Percentiles rank a stretch among this genome's conserved stretches.
These are phyloP conservation scores for Eucalyptus melliodora DNA, from an alignment of 345 rosid genomes.

Conservation along the genomic window DNA sequence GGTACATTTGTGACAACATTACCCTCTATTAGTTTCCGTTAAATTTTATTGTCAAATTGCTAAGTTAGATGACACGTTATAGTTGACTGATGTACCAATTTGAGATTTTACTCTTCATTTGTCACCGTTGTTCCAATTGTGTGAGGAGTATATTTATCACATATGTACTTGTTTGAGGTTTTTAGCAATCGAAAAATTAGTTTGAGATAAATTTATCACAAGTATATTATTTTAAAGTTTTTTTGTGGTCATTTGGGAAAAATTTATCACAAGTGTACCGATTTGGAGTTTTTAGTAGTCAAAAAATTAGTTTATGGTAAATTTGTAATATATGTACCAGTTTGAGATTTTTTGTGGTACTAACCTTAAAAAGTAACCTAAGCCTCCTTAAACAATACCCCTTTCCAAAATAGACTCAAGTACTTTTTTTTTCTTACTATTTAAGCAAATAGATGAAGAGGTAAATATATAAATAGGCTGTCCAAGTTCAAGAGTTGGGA, in stretches of 20 bases:
- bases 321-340: too few species aligned
- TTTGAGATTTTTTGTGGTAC: too few species aligned
- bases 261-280: accelerated
- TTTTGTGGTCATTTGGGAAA: too few species aligned
- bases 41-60: accelerated
- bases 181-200: too few species aligned
- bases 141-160: too few species aligned
- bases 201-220: too few species aligned
- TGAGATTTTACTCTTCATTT: too few species aligned
- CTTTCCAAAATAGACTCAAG: background rate
- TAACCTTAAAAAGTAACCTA: background rate
- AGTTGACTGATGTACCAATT: accelerated
- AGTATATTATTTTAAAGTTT: too few species aligned
- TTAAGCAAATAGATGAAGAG: background rate
- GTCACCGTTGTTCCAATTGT: too few species aligned
- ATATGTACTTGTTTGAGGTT: accelerated
- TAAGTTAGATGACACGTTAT: accelerated
- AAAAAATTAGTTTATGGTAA: too few species aligned
- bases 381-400: background rate
- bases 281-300: too few species aligned
- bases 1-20: accelerated
- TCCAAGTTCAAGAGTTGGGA: too few species aligned
- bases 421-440: background rate
- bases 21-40: accelerated
- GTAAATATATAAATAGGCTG: background rate